Conservation (phyloP, 805 yeast genomes). For the Candida railenensis region DNA sequence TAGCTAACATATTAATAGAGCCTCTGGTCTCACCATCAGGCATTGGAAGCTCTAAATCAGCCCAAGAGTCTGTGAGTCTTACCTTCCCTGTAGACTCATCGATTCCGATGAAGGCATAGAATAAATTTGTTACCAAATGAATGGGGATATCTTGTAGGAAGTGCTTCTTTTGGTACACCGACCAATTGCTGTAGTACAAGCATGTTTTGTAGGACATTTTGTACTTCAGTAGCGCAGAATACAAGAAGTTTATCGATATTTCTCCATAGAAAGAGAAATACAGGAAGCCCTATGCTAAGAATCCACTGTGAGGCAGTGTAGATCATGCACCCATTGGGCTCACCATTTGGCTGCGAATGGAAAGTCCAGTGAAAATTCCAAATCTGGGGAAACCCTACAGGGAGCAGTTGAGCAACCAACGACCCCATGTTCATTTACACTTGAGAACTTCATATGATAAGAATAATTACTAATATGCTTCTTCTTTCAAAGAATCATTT, state of each 20-base stretch:
- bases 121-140: slow-evolving; percentile 58
- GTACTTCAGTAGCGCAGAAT: too few species aligned
- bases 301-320: not conserved
- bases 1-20: slow-evolving; percentile 46
- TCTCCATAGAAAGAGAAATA: too few species aligned
- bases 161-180: slow-evolving; percentile 42
- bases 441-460: not conserved
- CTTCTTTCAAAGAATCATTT: too few species aligned
- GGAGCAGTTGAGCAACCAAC: too few species aligned
- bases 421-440: not conserved
- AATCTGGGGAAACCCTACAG: not conserved
- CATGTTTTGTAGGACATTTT: slow-evolving; percentile 11
- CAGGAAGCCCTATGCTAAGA: too few species aligned
- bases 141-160: slow-evolving; percentile 64
- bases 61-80: slow-evolving; percentile 59
- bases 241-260: too few species aligned
- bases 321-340: not conserved
- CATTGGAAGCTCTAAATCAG: slow-evolving; percentile 52
- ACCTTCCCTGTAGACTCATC: slow-evolving; percentile 54
- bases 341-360: not conserved
- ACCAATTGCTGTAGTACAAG: slow-evolving; percentile 57
- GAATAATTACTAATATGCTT: too few species aligned
- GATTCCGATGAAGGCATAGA: slow-evolving; percentile 74
- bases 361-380: not conserved
- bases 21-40: slow-evolving; percentile 38